A percentile compares a stretch with the other conserved stretches of the same genome.
These are phyloP conservation scores for Clonostachys chloroleuca DNA, from an alignment of 2,329 filamentous ascomycete genomes.

Conservation along the genomic window DNA sequence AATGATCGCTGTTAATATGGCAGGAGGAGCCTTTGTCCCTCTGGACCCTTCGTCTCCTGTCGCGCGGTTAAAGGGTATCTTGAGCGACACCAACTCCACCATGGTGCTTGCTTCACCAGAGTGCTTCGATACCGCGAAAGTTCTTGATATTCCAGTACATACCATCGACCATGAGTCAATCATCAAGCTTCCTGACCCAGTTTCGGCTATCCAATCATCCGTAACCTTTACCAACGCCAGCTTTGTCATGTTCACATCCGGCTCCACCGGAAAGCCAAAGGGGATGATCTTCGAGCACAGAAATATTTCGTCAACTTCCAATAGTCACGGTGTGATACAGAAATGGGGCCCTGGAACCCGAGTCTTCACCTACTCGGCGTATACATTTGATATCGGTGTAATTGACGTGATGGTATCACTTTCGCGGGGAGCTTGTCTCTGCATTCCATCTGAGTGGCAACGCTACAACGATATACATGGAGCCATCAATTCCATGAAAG, in stretches of 20 bases:
- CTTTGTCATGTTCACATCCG: slow-evolving; percentile 7
- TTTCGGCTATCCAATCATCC: too few species aligned
- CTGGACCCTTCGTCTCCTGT: slow-evolving; percentile 13
- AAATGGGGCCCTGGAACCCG: slow-evolving; percentile 14
- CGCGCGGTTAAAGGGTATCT: neutral
- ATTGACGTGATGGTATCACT: slow-evolving; percentile 3
- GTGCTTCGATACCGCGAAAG: too few species aligned
- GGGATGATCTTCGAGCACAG: slow-evolving; percentile 7
- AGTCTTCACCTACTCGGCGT: slow-evolving; percentile 38
- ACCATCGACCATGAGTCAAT: too few species aligned
- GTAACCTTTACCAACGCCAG: neutral
- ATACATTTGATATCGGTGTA: slow-evolving; percentile 7
- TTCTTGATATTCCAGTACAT: too few species aligned
- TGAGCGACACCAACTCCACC: slow-evolving; percentile 3
- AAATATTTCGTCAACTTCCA: slow-evolving; percentile 19
- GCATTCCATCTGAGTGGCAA: neutral
- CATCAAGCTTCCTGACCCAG: too few species aligned
- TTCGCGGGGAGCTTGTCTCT: neutral
- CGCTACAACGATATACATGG: neutral
- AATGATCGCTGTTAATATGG: slow-evolving; percentile 16
- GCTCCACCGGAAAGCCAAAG: slow-evolving; percentile 7
- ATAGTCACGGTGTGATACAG: slow-evolving; percentile 31
- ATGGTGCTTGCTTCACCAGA: neutral
- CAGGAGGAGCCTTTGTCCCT: slow-evolving; percentile 17
- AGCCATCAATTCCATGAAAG: neutral